Evolutionary conservation across 768 basidiomycete species (phyloP).

Genomic region (Russula sp.): DNA sequence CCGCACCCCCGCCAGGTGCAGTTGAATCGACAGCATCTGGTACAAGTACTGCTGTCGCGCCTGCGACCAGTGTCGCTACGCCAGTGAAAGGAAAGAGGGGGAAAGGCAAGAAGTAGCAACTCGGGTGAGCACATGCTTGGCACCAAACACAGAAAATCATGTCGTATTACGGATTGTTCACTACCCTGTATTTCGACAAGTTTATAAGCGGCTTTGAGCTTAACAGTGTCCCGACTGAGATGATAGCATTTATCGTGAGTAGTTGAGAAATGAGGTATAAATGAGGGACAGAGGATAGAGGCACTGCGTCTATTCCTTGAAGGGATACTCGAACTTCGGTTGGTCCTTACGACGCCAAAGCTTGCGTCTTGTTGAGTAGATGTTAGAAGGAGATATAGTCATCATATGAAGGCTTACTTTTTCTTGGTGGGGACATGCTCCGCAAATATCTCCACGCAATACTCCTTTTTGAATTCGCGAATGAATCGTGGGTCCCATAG

Average conservation of each 20-base stretch:
- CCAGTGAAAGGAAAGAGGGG: conserved; percentile 20
- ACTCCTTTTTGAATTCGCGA: conserved; percentile 79
- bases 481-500: conserved; percentile 98
- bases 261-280: not conserved
- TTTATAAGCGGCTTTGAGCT: not conserved
- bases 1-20: not conserved
- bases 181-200: not conserved
- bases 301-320: conserved; percentile 52
- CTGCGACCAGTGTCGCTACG: conserved; percentile 1
- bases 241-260: not conserved
- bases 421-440: conserved; percentile 83
- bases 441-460: conserved; percentile 81
- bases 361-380: conserved; percentile 58
- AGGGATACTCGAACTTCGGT: conserved; percentile 83
- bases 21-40: not conserved
- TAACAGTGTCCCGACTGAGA: not conserved
- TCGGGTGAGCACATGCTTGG: not conserved
- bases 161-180: not conserved
- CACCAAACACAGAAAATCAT: not conserved
- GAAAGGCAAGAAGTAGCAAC: conserved; percentile 13
- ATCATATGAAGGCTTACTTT: conserved; percentile 56
- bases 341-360: conserved; percentile 86
- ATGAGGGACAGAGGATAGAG: not conserved
- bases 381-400: conserved; percentile 6
- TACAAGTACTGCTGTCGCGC: conserved; percentile 10